Percentiles rank a stretch among this genome's conserved stretches.
Evolutionary conservation across 805 yeast species (phyloP).

Genomic region (Priceomyces medius): DNA sequence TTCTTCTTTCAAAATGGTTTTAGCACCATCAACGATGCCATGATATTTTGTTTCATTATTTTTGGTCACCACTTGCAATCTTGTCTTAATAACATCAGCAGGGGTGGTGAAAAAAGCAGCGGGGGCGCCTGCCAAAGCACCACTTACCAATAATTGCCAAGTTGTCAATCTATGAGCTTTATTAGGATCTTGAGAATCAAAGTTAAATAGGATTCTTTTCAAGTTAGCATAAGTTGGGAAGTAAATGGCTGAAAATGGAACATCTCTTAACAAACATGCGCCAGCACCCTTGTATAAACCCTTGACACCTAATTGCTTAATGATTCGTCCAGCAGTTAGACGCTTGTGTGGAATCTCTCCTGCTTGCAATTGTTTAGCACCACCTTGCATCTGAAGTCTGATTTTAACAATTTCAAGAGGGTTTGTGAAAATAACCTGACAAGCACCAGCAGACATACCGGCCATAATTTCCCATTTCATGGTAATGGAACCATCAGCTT

Average conservation of each 20-base stretch:
- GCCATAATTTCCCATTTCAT: conserved; percentile 74
- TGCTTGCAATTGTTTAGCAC: conserved; percentile 26
- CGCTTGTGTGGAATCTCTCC: conserved; percentile 43
- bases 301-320: conserved; percentile 71
- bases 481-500: conserved; percentile 37
- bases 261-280: conserved; percentile 92
- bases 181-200: conserved; percentile 68
- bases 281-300: conserved; percentile 90
- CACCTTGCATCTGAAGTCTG: conserved; percentile 82
- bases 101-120: conserved; percentile 97
- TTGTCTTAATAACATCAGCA: conserved; percentile 93
- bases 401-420: conserved; percentile 96
- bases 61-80: conserved; percentile 82
- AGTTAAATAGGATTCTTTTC: conserved; percentile 76
- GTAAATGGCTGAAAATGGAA: conserved; percentile 94
- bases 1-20: conserved; percentile 75
- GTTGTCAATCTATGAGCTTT: conserved; percentile 63
- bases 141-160: conserved; percentile 81
- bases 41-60: conserved; percentile 73
- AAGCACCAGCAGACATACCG: conserved; percentile 94
- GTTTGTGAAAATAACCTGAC: conserved; percentile 94
- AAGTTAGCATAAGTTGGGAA: conserved; percentile 96
- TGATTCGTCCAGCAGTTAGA: conserved; percentile 65
- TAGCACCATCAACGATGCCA: conserved; percentile 76
- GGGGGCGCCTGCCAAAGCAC: conserved; percentile 97